Conservation (phyloP, 257 asterid genomes). For the Solanum phureja region DNA sequence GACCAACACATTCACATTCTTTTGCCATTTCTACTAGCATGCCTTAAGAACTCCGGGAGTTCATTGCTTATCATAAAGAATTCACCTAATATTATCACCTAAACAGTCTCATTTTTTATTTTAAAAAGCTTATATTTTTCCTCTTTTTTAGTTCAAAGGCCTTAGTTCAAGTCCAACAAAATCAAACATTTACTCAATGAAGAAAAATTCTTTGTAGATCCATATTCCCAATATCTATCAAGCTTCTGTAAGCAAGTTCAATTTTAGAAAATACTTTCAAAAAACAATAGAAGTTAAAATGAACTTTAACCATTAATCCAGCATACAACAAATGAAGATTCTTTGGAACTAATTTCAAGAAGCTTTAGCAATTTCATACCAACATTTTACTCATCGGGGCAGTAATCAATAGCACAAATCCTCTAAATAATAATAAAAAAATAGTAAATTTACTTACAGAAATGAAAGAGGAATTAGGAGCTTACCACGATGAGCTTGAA, state of each 20-base stretch:
- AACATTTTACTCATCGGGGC: neutral
- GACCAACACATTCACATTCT: neutral
- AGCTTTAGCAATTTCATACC: neutral
- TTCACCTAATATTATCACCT: neutral
- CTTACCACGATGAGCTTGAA: neutral
- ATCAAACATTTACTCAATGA: neutral
- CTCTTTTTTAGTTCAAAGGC: neutral
- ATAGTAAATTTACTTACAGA: neutral
- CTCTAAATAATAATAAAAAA: neutral
- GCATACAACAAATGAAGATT: neutral
- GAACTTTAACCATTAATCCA: neutral
- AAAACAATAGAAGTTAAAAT: neutral
- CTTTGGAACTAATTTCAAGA: neutral
- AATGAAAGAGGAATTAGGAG: neutral
- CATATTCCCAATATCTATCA: neutral
- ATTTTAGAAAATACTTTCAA: neutral
- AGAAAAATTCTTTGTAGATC: neutral
- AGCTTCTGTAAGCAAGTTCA: neutral
- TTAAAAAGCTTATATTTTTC: neutral
- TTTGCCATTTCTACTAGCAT: neutral
- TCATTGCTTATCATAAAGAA: neutral
- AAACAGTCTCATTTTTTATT: neutral
- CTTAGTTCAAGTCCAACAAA: neutral
- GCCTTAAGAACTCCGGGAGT: neutral
- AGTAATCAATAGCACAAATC: neutral